These are phyloP conservation scores for Rubroshorea leprosula DNA, from an alignment of 345 rosid genomes.

Conservation along the genomic window DNA sequence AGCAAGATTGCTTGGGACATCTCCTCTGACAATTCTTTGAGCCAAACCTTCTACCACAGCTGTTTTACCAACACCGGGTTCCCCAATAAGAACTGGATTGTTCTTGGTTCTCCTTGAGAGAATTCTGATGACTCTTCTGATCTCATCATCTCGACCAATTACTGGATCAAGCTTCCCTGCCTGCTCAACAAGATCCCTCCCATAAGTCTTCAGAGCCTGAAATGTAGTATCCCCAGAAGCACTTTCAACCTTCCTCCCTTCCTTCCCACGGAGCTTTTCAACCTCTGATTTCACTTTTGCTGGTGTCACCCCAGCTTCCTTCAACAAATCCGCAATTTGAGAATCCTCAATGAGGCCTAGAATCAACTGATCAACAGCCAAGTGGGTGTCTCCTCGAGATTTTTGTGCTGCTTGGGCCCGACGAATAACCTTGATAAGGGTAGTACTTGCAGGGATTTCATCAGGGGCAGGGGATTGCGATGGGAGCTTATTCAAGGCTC, in stretches of 20 bases:
- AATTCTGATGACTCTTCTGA: slow-evolving; percentile 72
- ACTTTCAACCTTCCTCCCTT: slow-evolving; percentile 83
- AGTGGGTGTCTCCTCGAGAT: slow-evolving; percentile 54
- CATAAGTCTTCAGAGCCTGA: slow-evolving; percentile 86
- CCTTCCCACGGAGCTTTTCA: slow-evolving; percentile 83
- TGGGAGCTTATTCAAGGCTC: slow-evolving; percentile 69
- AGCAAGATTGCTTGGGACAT: slow-evolving; percentile 75
- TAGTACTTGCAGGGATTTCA: slow-evolving; percentile 65
- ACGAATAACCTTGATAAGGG: slow-evolving; percentile 57
- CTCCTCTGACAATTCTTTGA: slow-evolving; percentile 82
- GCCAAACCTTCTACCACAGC: slow-evolving; percentile 96
- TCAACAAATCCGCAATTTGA: slow-evolving; percentile 58
- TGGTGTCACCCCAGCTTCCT: slow-evolving; percentile 56
- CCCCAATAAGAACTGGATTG: slow-evolving; percentile 91
- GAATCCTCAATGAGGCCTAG: slow-evolving; percentile 86
- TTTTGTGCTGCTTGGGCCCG: slow-evolving; percentile 77
- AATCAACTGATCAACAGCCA: slow-evolving; percentile 76
- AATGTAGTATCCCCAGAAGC: slow-evolving; percentile 73
- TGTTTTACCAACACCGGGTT: slow-evolving; percentile 93
- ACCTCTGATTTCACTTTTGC: slow-evolving; percentile 63
- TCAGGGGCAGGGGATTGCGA: slow-evolving; percentile 79
- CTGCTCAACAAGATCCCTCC: slow-evolving; percentile 83
- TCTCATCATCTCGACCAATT: slow-evolving; percentile 87
- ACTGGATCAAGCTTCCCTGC: slow-evolving; percentile 96
- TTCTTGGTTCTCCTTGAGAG: slow-evolving; percentile 88